Evolutionary conservation across 2,329 filamentous ascomycete species (phyloP).

Genomic region (Fusarium brachygibbosum): DNA sequence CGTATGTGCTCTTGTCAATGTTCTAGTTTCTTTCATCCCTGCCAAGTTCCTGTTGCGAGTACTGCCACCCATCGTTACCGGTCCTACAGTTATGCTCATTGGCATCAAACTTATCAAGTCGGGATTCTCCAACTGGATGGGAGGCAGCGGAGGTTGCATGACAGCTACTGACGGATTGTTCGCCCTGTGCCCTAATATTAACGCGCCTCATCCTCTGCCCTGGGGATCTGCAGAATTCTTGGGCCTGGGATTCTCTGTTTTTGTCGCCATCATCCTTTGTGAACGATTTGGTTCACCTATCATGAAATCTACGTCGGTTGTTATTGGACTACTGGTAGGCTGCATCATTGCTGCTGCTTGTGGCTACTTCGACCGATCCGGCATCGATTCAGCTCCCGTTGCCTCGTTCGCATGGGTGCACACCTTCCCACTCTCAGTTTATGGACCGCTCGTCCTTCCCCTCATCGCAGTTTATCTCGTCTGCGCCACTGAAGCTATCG

Average conservation of each 20-base stretch:
- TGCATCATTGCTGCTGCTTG: conserved; percentile 83
- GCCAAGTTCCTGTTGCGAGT: conserved; percentile 76
- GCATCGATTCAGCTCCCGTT: conserved; percentile 78
- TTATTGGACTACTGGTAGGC: conserved; percentile 79
- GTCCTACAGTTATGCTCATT: conserved; percentile 78
- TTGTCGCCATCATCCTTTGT: conserved; percentile 82
- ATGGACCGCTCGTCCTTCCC: conserved; percentile 80
- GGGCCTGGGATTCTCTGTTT: conserved; percentile 83
- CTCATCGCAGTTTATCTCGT: conserved; percentile 79
- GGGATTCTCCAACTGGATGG: conserved; percentile 83
- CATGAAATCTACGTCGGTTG: conserved; percentile 84
- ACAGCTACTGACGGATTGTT: conserved; percentile 67
- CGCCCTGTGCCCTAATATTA: conserved; percentile 74
- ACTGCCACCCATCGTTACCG: conserved; percentile 84
- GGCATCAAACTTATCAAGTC: conserved; percentile 79
- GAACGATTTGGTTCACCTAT: conserved; percentile 86
- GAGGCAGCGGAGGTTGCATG: conserved; percentile 74
- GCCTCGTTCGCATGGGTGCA: conserved; percentile 84
- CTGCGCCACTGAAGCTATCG: conserved; percentile 82
- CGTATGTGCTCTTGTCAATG: conserved; percentile 76
- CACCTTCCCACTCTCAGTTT: conserved; percentile 79
- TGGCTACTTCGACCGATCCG: conserved; percentile 81
- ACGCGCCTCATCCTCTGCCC: conserved; percentile 77
- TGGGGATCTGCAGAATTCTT: conserved; percentile 87
- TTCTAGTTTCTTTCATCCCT: conserved; percentile 80